phyloP scores from a whole-genome alignment of 2,329 filamentous ascomycete genomes.

The Mycosphaerella sp. region DNA sequence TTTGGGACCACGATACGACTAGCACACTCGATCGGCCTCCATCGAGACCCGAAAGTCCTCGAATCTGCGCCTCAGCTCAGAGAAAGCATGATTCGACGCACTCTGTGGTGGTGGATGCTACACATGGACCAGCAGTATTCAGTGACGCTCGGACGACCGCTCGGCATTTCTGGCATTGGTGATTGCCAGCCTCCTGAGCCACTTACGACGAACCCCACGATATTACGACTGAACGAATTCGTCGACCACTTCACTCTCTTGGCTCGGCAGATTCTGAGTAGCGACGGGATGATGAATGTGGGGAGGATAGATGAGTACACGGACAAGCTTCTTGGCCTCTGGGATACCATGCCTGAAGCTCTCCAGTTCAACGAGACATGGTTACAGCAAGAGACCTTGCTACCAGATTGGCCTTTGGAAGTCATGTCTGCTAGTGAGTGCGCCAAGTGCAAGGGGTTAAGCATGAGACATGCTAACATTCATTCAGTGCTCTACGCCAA shows the following conservation, averaged over 20 bases:
- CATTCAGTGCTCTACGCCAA: slow-evolving; percentile 42
- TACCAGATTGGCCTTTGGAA: slow-evolving; percentile 45
- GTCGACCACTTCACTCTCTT: slow-evolving; percentile 45
- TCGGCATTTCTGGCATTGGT: slow-evolving; percentile 46
- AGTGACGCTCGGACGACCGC: slow-evolving; percentile 44
- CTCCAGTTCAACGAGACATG: slow-evolving; percentile 45
- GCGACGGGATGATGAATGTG: slow-evolving; percentile 38
- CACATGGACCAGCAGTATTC: slow-evolving; percentile 49
- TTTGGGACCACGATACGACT: slow-evolving; percentile 46
- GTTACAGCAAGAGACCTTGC: slow-evolving; percentile 34
- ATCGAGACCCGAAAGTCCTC: slow-evolving; percentile 44
- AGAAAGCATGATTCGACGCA: slow-evolving; percentile 40
- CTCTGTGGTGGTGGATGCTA: slow-evolving; percentile 50
- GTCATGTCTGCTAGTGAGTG: slow-evolving; percentile 42
- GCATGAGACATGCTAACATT: background rate
- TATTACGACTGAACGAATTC: slow-evolving; percentile 43
- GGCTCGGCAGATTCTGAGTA: slow-evolving; percentile 44
- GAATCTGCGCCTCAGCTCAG: slow-evolving; percentile 39
- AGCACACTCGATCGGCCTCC: slow-evolving; percentile 46
- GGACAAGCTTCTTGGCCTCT: slow-evolving; percentile 39
- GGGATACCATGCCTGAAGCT: slow-evolving; percentile 44
- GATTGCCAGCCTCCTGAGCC: slow-evolving; percentile 45
- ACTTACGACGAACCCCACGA: slow-evolving; percentile 40
- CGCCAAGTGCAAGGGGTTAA: no score
- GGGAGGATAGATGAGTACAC: slow-evolving; percentile 45